Evolutionary conservation across 352 stramenopile species (phyloP), one percentile per base, ranked within the genome.

Genomic region (Pythium vanterpoolii): DNA sequence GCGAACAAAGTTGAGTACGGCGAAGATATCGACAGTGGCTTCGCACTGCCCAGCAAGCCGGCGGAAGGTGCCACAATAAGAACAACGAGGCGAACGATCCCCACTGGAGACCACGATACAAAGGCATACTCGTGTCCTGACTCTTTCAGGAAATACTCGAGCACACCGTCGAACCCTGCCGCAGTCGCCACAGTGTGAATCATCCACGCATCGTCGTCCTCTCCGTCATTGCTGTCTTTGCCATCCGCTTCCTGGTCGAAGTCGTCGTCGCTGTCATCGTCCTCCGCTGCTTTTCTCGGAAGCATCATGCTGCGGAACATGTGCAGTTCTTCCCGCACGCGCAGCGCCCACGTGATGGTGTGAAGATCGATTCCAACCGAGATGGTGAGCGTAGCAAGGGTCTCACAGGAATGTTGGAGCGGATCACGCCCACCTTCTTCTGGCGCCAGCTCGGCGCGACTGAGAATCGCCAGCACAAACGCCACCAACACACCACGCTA

Each of bases 101-200:
- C 80, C 3, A 68, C 54, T 14, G 66, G 54, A 3, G 80, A 86
- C 83, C 83, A 92, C 23, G 80, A 66, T 5, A 77, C 57, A 59
- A 90, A 90, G 10, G 60, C 51, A 31, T 85, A 76, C 46, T 88
- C 79, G 11, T 89, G 81, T 0, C 69, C 66, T 8, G 51, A 70
- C 5, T 68, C 66, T 27, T 64, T 69, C 10, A 88, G 21, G 24
- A 90, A 90, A 46, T 89, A 88, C 34, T 67, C 56, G 49, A 73
- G 86, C 1, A 54, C 21, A 1, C 49, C 60, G 4, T 34, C 43
- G 28, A 88, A 58, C 0, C 74, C 67, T 55, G 65, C 84, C 18
- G 36, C 27, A 5, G 58, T 34, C 2, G 68, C 53, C 8, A 79
- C 54, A 43, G 60, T 40, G 6, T 72, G 53, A 2, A 68, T 50